phyloP scores from a whole-genome alignment of 371 early-diverging fungal species.

The Mucor velutinosus region DNA sequence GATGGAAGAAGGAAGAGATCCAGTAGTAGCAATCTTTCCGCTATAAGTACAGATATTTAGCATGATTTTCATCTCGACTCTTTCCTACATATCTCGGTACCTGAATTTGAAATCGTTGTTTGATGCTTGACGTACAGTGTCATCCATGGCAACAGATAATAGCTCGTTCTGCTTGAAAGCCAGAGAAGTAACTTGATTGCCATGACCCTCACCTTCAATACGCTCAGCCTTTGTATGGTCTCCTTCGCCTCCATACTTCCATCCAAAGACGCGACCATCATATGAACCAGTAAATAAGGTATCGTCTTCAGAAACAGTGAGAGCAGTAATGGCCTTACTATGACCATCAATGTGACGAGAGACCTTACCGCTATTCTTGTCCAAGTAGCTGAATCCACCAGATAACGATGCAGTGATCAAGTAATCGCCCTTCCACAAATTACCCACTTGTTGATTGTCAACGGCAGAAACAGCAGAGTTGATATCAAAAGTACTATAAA shows the following conservation, averaged over 20 bases:
- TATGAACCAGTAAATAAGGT: constrained; percentile 88
- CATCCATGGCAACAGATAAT: constrained; percentile 80
- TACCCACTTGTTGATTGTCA: constrained; percentile 94
- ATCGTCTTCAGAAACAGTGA: constrained; percentile 52
- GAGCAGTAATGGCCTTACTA: constrained; percentile 82
- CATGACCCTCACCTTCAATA: constrained; percentile 64
- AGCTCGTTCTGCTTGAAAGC: constrained; percentile 43
- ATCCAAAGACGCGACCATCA: constrained; percentile 84
- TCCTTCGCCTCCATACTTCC: constrained; percentile 52
- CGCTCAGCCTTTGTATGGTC: constrained; percentile 37
- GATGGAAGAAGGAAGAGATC: constrained; percentile 57
- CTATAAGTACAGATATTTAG: not conserved
- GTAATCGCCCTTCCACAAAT: constrained; percentile 80
- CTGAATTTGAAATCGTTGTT: constrained; percentile 23
- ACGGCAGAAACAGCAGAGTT: constrained; percentile 31
- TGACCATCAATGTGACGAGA: constrained; percentile 76
- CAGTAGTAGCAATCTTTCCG: constrained; percentile 42
- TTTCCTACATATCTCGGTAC: constrained; percentile 6
- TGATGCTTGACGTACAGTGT: constrained; percentile 40
- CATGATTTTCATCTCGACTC: not conserved
- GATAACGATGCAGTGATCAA: constrained; percentile 79
- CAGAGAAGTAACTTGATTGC: constrained; percentile 71
- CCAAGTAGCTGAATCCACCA: constrained; percentile 86
- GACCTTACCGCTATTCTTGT: constrained; percentile 57
- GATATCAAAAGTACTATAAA: constrained; percentile 55